Conservation (phyloP, 2,329 filamentous ascomycete species). For the Graphilbum fragrans region DNA sequence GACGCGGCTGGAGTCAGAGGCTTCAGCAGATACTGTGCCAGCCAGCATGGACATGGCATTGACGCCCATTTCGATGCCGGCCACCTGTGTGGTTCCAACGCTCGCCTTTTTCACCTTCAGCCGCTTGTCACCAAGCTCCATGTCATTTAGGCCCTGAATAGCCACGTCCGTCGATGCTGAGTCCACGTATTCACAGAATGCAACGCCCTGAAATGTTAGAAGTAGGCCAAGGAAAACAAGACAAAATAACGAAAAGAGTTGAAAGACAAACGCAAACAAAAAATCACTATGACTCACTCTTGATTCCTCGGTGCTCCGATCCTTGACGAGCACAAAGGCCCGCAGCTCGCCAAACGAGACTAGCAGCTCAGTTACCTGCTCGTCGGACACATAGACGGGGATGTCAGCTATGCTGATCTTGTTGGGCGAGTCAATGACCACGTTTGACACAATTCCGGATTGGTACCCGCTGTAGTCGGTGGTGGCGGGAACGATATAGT, state of each 20-base stretch:
- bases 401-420: slow-evolving; percentile 93
- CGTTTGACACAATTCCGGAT: slow-evolving; percentile 62
- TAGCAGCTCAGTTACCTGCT: slow-evolving; percentile 82
- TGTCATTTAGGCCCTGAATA: slow-evolving; percentile 81
- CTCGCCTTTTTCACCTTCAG: slow-evolving; percentile 82
- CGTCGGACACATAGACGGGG: slow-evolving; percentile 75
- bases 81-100: slow-evolving; percentile 85
- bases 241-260: neutral
- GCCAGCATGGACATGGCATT: slow-evolving; percentile 97
- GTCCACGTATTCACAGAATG: slow-evolving; percentile 90
- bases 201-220: slow-evolving; percentile 58
- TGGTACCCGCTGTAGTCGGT: slow-evolving; percentile 63
- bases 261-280: neutral
- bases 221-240: neutral
- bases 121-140: slow-evolving; percentile 80
- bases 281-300: slow-evolving; percentile 52
- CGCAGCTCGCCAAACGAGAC: slow-evolving; percentile 88
- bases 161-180: slow-evolving; percentile 68
- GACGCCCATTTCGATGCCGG: slow-evolving; percentile 87
- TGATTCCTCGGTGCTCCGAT: slow-evolving; percentile 73
- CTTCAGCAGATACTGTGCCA: slow-evolving; percentile 67
- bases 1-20: slow-evolving; percentile 67
- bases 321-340: slow-evolving; percentile 82
- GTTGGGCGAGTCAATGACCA: slow-evolving; percentile 84
- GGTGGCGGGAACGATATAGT: slow-evolving; percentile 85